phyloP scores from a whole-genome alignment of 2,329 filamentous ascomycete species.

The Hymenoscyphus repandus region DNA sequence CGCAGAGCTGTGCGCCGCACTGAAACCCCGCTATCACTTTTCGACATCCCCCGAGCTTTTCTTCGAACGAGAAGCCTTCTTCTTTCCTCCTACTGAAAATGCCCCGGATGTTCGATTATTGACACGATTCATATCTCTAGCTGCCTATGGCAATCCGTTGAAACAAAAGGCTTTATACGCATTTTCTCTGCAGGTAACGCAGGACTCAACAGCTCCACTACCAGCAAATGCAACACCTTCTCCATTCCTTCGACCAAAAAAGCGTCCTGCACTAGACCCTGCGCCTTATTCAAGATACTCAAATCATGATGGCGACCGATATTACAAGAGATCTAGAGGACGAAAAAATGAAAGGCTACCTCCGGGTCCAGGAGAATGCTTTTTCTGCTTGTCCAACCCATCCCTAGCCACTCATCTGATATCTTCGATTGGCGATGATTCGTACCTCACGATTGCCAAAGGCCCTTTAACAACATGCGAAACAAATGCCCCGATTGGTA shows the following conservation, averaged over 20 bases:
- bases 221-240: conserved; percentile 70
- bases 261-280: conserved; percentile 41
- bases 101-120: conserved; percentile 52
- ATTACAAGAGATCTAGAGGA: conserved; percentile 42
- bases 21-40: conserved; percentile 93
- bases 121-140: conserved; percentile 88
- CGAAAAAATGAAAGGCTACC: conserved; percentile 44
- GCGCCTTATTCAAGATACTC: conserved; percentile 51
- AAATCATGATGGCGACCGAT: conserved; percentile 38
- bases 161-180: conserved; percentile 82
- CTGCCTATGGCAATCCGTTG: conserved; percentile 65
- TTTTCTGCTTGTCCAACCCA: conserved; percentile 90
- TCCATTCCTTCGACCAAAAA: conserved; percentile 64
- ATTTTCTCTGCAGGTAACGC: conserved; percentile 62
- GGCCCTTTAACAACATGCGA: conserved; percentile 71
- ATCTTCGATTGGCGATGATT: conserved; percentile 79
- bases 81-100: conserved; percentile 54
- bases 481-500: conserved; percentile 58
- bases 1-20: conserved; percentile 67
- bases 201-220: conserved; percentile 53
- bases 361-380: conserved; percentile 74
- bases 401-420: conserved; percentile 83
- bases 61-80: conserved; percentile 90
- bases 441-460: conserved; percentile 87
- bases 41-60: conserved; percentile 58